Evolutionary conservation across 164 flowering plant species (phyloP), one percentile per base, ranked within the genome.

Genomic region (Chimonanthus salicifolius): DNA sequence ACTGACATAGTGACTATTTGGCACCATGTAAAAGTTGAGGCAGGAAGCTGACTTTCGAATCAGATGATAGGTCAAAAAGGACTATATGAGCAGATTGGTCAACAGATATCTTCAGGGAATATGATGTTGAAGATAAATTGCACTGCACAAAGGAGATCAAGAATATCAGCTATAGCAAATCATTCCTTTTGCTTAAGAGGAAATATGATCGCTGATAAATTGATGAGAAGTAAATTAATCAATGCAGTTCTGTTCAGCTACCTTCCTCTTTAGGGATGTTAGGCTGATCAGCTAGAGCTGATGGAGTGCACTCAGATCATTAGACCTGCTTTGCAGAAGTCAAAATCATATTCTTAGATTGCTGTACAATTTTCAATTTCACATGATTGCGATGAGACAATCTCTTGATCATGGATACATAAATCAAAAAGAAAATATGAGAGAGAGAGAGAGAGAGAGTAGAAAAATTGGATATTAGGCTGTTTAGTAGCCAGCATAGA

Each of bases 281-380:
- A 70, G 98, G 97, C 82, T 94, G 98, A 84, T 94, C 97, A 78
- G 86, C 85, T 77, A 92, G 44, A 92, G 85, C 70, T 87, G 91
- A 72, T 84, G 84, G 68, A 94, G 84, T 13, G 91, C 88, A 20
- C 76, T 76, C 58, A 91, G 71, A 83, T 92, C 97, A 74, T 77
- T 68, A 5, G 85, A 77, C 72, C 98, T 90, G 82, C n/a, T n/a
- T n/a, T n/a, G n/a, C n/a, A n/a, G n/a, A n/a, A n/a, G n/a, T n/a
- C n/a, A 62, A 6, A 20, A 71, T 4, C 60, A 44, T 16, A 64
- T 43, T 71, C n/a, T 45, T n/a, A 10, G 68, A 4, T 44, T 66
- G 13, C 13, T 33, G 47, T 66, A 44, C 20, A 10, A 7, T 6
- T 7, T 33, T 43, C 9, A 20, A 6, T 33, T 64, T 64, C 0